These are phyloP conservation scores for Verticillium nonalfalfae DNA, from an alignment of 2,329 filamentous ascomycete genomes.

Conservation along the genomic window DNA sequence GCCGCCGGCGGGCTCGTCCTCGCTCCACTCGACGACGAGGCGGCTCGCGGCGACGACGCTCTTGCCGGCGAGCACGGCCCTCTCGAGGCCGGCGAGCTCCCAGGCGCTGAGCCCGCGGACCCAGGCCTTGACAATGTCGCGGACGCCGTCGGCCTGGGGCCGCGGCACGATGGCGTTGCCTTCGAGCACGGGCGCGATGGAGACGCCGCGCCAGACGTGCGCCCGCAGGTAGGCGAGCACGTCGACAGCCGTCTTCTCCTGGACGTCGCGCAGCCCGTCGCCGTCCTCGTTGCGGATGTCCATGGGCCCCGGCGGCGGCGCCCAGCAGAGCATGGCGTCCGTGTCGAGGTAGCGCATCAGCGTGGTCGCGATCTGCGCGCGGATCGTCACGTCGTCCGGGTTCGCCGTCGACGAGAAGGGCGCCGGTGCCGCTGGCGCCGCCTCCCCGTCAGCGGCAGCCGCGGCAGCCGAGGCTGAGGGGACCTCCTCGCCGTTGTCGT, in stretches of 20 bases:
- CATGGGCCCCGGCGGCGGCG: conserved; percentile 44
- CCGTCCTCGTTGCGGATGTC: conserved; percentile 38
- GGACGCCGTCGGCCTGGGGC: conserved; percentile 68
- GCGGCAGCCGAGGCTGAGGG: background rate
- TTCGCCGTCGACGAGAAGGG: conserved; percentile 11
- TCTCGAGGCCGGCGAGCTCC: conserved; percentile 82
- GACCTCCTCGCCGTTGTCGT: conserved; percentile 38
- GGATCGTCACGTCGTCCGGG: conserved; percentile 35
- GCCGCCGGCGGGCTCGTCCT: conserved; percentile 53
- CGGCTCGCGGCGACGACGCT: conserved; percentile 72
- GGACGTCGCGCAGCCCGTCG: conserved; percentile 63
- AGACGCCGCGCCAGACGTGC: conserved; percentile 77
- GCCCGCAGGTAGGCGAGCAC: conserved; percentile 67
- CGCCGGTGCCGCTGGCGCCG: background rate
- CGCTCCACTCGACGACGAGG: conserved; percentile 81
- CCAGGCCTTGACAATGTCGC: conserved; percentile 74
- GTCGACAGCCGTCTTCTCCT: conserved; percentile 61
- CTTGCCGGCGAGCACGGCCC: conserved; percentile 79
- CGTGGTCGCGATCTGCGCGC: conserved; percentile 58
- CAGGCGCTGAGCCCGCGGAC: conserved; percentile 64
- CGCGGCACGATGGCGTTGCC: conserved; percentile 68
- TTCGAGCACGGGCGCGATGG: conserved; percentile 75
- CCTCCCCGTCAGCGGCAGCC: no score
- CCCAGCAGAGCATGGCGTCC: conserved; percentile 91
- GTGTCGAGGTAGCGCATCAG: conserved; percentile 85